Base-by-base conservation (phyloP, 345 rosid species). In the Firmiana major region DNA sequence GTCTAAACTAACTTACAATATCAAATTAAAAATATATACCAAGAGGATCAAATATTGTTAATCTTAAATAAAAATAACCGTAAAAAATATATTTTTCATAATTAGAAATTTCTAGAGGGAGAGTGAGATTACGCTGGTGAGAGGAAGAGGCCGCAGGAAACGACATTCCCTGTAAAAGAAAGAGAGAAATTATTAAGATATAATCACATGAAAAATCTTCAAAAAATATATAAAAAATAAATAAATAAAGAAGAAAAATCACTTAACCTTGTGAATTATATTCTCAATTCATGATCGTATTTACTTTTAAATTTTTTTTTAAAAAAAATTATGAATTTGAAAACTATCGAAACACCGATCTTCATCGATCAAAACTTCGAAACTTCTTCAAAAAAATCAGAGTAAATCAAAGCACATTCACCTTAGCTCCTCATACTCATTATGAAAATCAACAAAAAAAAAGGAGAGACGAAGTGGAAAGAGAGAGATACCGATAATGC, bases 91-190 rank as follows among this genome's bases (percentile, higher is more conserved):
- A 31, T 31, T 38, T 38, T 38, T 38, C 57, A 42, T 1, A 10
- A 4, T 21, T 13, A 58, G 15, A 24, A 5, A 22, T 4, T 24
- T 24, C 36, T 17, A 63, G 63, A 58, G 42, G 49, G 63, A 58
- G 31, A 59, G 42, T 16, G 45, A n/a, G 19, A 51, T 75, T 76
- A 76, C 79, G 17, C 28, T 55, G 79, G 79, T 0, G 79, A 77
- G 66, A 77, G 74, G 67, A 77, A 67, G 58, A 77, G 79, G 3
- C 74, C 78, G 57, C 68, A 77, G 42, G 79, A 77, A 55, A 77
- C 43, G 31, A 77, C 58, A 26, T 76, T 76, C 26, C 79, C 79
- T 68, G 65, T 4, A 43, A 36, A 12, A n/a, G n/a, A n/a, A 36
- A 76, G 16, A 42, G 19, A 12, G n/a, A 15, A 51, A 51, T 51